Base-by-base conservation (phyloP, 768 basidiomycete genomes). In the Psilocybe subaeruginosa region DNA sequence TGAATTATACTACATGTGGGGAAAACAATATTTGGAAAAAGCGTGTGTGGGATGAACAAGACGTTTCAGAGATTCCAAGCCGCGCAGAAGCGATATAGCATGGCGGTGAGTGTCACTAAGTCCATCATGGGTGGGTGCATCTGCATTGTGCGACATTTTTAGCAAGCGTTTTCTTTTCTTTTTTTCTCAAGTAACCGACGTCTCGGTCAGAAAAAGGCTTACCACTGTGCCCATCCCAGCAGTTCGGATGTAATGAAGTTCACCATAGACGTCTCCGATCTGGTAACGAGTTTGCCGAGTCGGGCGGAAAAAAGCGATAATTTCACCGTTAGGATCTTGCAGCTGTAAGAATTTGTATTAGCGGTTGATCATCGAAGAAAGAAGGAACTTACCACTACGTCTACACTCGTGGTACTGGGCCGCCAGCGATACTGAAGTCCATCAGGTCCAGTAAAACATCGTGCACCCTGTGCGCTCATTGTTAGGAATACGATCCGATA, bases 91-190 rank as follows among this genome's bases (percentile, higher is more conserved):
- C 93, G 88, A 76, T 91, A 93, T 37, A 94, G 80, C 91, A 93
- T 93, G 56, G 86, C 85, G 30, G 92, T 92, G 66, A 94, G 86
- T 29, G 89, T 89, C 62, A 94, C 91, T 48, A 85, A 87, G 79
- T 94, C 91, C 92, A 94, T 94, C 74, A 94, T 88, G 66, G 92
- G 92, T 54, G 91, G 92, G 71, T 92, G 92, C 81, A 86, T 90
- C 91, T 92, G 70, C 55, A 54, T 19, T 35, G 33, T 48, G 29
- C n/a, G 9, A 29, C 16, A 48, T 48, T 11, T 43, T 43, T 43
- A 43, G 41, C 8, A 43, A 16, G 37, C 14, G 37, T 39, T 39
- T 39, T 43, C 41, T 43, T 43, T 43, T 43, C n/a, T n/a, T 16
- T 43, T 43, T 14, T 14, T 12, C 14, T 12, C 41, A 49, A 31